A percentile compares a stretch with the other conserved stretches of the same genome.
Conservation (phyloP, 2,329 filamentous ascomycete species). For the Sporothrix dimorphospora region DNA sequence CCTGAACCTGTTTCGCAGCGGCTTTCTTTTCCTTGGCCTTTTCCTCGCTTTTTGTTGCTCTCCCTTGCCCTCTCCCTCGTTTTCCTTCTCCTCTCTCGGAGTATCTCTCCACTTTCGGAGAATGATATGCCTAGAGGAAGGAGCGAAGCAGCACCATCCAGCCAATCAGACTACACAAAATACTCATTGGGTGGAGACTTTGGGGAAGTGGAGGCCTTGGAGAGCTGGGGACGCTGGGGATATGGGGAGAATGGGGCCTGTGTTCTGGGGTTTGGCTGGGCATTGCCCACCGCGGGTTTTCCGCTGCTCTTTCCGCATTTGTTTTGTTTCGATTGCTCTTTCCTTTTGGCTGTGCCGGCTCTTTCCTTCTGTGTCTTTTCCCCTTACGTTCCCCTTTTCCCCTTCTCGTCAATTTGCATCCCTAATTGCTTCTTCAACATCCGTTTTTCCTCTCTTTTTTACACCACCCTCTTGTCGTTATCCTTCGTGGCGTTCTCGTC, state of each 20-base stretch:
- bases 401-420: background rate
- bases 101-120: slow-evolving; percentile 20
- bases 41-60: background rate
- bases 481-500: background rate
- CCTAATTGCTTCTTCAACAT: background rate
- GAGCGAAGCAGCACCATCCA: no score
- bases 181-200: background rate
- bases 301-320: background rate
- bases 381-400: background rate
- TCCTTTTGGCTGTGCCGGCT: background rate
- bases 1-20: background rate
- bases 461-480: background rate
- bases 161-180: slow-evolving; percentile 16
- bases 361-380: background rate
- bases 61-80: background rate
- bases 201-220: slow-evolving; percentile 17
- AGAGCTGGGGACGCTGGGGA: slow-evolving; percentile 7
- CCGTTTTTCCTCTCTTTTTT: background rate
- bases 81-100: slow-evolving; percentile 14
- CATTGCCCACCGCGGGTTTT: background rate
- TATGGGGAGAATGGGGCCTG: background rate
- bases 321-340: background rate
- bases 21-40: background rate
- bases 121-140: background rate
- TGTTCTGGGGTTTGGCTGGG: slow-evolving; percentile 2